Conservation (phyloP, 306 rosid genomes). For the Prunus armeniaca region DNA sequence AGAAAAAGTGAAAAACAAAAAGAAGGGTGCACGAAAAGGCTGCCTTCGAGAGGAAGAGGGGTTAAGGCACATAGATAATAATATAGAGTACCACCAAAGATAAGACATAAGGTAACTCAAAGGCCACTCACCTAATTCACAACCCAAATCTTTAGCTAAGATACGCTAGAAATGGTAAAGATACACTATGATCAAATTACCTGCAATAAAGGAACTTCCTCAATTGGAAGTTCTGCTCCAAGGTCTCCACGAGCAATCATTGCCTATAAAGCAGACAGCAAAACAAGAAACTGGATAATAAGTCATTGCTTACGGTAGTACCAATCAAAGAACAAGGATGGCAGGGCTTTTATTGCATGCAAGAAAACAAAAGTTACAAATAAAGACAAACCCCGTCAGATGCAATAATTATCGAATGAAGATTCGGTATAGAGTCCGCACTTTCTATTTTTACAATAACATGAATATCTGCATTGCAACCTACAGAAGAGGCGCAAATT, state of each 20-base stretch:
- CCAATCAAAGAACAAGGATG: neutral
- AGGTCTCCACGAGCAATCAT: slow-evolving; percentile 99
- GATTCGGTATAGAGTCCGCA: slow-evolving; percentile 93
- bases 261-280: slow-evolving; percentile 54
- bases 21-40: too few species aligned
- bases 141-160: neutral
- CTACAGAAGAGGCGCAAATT: slow-evolving; percentile 38
- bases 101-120: neutral
- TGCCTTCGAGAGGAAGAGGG: neutral
- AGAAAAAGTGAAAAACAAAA: neutral
- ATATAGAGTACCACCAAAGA: neutral
- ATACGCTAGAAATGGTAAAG: neutral
- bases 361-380: neutral
- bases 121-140: neutral
- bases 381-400: slow-evolving; percentile 85
- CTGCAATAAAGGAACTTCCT: slow-evolving; percentile 96
- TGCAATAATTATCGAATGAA: slow-evolving; percentile 82
- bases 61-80: neutral
- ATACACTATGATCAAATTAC: slow-evolving; percentile 26
- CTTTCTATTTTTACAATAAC: slow-evolving; percentile 96
- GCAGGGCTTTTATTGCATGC: neutral
- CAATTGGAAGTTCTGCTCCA: slow-evolving; percentile 99
- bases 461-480: slow-evolving; percentile 72
- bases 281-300: slow-evolving; percentile 13
- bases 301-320: neutral